These are phyloP conservation scores for Candida chauliodis DNA, from an alignment of 805 yeast genomes.

Conservation along the genomic window DNA sequence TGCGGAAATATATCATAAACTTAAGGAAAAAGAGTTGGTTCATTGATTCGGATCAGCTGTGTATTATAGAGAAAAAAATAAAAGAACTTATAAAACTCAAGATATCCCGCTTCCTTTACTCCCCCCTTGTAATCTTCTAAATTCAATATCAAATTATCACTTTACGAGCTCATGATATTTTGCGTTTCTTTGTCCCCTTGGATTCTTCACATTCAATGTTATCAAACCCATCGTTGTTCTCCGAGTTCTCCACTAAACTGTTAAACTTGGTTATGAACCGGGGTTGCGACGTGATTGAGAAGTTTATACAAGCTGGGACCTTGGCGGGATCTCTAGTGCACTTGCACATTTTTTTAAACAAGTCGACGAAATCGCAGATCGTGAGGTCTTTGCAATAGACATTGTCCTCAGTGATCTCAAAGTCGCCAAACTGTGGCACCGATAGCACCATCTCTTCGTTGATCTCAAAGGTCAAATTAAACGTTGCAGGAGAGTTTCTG, in stretches of 20 bases:
- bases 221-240: slow-evolving; percentile 8
- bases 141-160: not conserved
- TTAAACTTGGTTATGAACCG: slow-evolving; percentile 28
- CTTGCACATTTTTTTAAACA: slow-evolving; percentile 17
- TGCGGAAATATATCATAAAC: slow-evolving; percentile 48
- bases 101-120: no score
- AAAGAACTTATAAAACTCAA: not conserved
- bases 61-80: slow-evolving; percentile 7
- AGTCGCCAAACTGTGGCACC: slow-evolving; percentile 24
- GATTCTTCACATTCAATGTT: not conserved
- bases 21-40: slow-evolving; percentile 48
- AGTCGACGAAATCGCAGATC: slow-evolving; percentile 23
- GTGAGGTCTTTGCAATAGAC: slow-evolving; percentile 22
- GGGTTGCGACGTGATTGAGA: slow-evolving; percentile 18
- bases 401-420: slow-evolving; percentile 31
- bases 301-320: slow-evolving; percentile 15
- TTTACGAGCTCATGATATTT: slow-evolving; percentile 1
- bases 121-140: no score
- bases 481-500: slow-evolving; percentile 24
- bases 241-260: slow-evolving; percentile 12
- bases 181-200: slow-evolving; percentile 6
- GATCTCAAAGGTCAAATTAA: slow-evolving; percentile 21
- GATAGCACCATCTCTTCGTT: slow-evolving; percentile 25
- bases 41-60: slow-evolving; percentile 8
- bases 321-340: slow-evolving; percentile 9